These are phyloP conservation scores for Chaetoceros muelleri DNA, from an alignment of 108 stramenopile species.

Conservation along the genomic window DNA sequence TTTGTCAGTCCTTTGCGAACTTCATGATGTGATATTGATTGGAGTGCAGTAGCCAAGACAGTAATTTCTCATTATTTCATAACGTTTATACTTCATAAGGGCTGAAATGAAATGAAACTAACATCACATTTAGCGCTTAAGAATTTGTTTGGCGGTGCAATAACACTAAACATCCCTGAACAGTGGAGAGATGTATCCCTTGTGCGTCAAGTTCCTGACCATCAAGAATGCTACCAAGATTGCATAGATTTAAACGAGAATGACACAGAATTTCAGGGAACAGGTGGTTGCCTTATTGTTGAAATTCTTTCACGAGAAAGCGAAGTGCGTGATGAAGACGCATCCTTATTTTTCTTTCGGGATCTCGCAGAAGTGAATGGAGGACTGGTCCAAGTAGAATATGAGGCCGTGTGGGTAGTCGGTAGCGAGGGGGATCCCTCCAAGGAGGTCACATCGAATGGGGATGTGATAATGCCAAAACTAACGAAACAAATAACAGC, in stretches of 20 bases:
- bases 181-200: conserved; percentile 52
- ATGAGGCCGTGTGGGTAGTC: background rate
- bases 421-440: too few relatives aligned
- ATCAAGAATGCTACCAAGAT: conserved; percentile 70
- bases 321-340: conserved; percentile 23
- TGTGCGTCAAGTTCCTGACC: conserved; percentile 66
- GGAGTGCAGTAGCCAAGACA: too few relatives aligned
- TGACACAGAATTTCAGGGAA: conserved; percentile 3
- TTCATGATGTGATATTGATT: too few relatives aligned
- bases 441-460: background rate
- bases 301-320: conserved; percentile 52
- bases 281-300: conserved; percentile 37
- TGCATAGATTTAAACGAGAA: conserved; percentile 2
- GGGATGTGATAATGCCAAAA: background rate
- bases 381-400: background rate
- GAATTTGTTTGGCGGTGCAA: conserved; percentile 73
- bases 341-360: conserved; percentile 40
- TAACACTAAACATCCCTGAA: conserved; percentile 27
- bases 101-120: too few relatives aligned
- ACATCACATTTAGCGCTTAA: too few relatives aligned
- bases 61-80: too few relatives aligned
- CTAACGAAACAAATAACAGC: background rate
- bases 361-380: conserved; percentile 61
- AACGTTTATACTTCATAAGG: too few relatives aligned
- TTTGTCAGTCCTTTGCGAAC: too few relatives aligned